Base-by-base conservation (phyloP, 208 protist genomes). In the Endotrypanum monterogeii region DNA sequence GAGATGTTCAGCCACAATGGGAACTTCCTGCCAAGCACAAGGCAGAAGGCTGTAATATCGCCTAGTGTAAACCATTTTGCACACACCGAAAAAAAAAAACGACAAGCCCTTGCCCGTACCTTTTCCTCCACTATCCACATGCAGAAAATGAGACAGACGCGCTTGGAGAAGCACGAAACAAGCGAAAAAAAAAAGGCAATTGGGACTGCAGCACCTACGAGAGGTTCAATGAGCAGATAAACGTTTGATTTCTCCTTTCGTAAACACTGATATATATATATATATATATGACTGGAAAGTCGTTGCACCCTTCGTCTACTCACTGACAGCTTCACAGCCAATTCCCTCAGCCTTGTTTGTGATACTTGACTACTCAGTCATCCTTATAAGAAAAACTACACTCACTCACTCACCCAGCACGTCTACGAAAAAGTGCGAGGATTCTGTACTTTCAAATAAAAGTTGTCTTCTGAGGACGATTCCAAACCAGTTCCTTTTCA, bases 301-400 rank as follows among this genome's bases (percentile, higher is more conserved):
- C 11, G 8, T 28, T 41, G 58, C 12, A 18, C 58, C 30, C 20
- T 63, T 63, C 35, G 23, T n/a, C 20, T 20, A 23, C 5, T 41
- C 58, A 41, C n/a, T 12, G 35, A 28, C 35, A 3, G 2, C 20
- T 8, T 46, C 18, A 28, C 58, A 46, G 35, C 35, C 20, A 44
- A 23, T 9, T 28, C 32, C 20, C 1, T 44, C 35, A 23, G 18
- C 58, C 1, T 12, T 20, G 12, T 63, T 41, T 46, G 58, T 1
- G 5, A 14, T 63, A 63, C 23, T 23, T 46, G 58, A 44, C 7
- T 9, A 8, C 35, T 16, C 35, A 37, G 18, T 5, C 35, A 63
- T 20, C 23, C 58, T 63, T 44, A 16, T 3, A 63, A 51, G 50
- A 71, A 78, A 66, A 71, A 25, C 58, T 52, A 32, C 41, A 37